Conservation (phyloP, 768 basidiomycete species). For the Termitomyces sp. region DNA sequence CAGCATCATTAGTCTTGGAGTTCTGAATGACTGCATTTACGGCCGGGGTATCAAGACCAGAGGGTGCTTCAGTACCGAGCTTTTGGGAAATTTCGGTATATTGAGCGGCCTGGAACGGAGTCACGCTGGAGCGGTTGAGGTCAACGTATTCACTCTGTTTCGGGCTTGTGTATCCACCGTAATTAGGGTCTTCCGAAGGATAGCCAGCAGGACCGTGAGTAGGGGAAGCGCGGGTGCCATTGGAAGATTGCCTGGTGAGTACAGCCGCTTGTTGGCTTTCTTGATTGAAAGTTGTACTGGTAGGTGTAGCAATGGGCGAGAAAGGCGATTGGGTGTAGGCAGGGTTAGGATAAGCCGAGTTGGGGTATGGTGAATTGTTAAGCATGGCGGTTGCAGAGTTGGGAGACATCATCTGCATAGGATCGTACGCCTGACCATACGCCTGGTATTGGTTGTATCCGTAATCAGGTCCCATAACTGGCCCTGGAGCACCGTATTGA, state of each 20-base stretch:
- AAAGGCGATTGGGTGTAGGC: constrained; percentile 34
- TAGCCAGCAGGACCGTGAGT: constrained; percentile 8
- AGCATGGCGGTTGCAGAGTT: constrained; percentile 25
- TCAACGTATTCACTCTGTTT: constrained; percentile 54
- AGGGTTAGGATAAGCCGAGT: constrained; percentile 37
- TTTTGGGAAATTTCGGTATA: constrained; percentile 68
- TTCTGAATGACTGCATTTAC: constrained; percentile 22
- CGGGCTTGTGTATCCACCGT: constrained; percentile 24
- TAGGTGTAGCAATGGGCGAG: constrained; percentile 34
- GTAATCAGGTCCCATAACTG: constrained; percentile 18
- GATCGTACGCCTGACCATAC: constrained; percentile 32
- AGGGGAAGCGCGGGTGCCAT: constrained; percentile 13
- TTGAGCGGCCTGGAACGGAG: constrained; percentile 74
- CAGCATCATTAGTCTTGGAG: background rate
- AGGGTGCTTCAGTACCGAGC: constrained; percentile 43
- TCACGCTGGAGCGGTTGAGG: constrained; percentile 64
- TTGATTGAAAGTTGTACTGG: constrained; percentile 21
- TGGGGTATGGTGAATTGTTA: constrained; percentile 13
- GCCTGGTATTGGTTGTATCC: constrained; percentile 27
- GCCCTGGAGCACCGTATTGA: constrained; percentile 30
- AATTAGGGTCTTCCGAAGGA: constrained; percentile 12
- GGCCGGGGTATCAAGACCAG: constrained; percentile 31
- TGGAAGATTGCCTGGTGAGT: constrained; percentile 24
- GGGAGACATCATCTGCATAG: constrained; percentile 33
- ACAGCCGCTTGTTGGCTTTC: constrained; percentile 18